Base-by-base conservation (phyloP, 208 protist genomes). In the Phytomonas sp. region DNA sequence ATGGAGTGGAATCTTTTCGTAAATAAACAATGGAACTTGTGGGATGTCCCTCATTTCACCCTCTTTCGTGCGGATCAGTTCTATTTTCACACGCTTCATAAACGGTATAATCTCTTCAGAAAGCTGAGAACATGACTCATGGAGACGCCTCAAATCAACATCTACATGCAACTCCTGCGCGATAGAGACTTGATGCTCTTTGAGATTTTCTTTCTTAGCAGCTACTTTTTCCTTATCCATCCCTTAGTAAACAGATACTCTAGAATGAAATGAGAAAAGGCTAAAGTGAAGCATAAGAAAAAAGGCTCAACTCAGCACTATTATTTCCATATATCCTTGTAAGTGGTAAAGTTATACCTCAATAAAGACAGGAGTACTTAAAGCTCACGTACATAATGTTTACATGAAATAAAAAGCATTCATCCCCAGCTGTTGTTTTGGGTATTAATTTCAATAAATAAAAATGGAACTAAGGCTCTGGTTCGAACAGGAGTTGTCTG, bases 161-260 rank as follows among this genome's bases (percentile, higher is more conserved):
- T 94, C 88, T 11, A 92, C 85, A 42, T 89, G 86, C 32, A 94
- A 74, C 45, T 92, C 83, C 60, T 86, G 79, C 11, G 88, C 80
- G 12, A 84, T 33, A 26, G 83, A 74, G 34, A 91, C 82, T 2
- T 66, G 69, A 82, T 76, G n/a, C 69, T 40, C 42, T 87, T 91
- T 16, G 71, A 4, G 37, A 72, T 69, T 16, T 88, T 83, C 49
- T 61, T 73, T 37, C 65, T 84, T 81, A 4, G 76, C 63, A 37
- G 64, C 56, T 60, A 75, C 65, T 64, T 30, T 68, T 68, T 31
- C 10, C 23, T 23, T 68, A 7, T 65, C 29, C 36, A 45, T 32
- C 1, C 8, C 32, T 45, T 68, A 23, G 64, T 34, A 49, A 16
- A 12, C 14, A 23, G 1, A 16, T 49, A 19, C 40, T 49, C 40